Evolutionary conservation across 257 asterid species (phyloP).

Genomic region (Salvia hispanica): DNA sequence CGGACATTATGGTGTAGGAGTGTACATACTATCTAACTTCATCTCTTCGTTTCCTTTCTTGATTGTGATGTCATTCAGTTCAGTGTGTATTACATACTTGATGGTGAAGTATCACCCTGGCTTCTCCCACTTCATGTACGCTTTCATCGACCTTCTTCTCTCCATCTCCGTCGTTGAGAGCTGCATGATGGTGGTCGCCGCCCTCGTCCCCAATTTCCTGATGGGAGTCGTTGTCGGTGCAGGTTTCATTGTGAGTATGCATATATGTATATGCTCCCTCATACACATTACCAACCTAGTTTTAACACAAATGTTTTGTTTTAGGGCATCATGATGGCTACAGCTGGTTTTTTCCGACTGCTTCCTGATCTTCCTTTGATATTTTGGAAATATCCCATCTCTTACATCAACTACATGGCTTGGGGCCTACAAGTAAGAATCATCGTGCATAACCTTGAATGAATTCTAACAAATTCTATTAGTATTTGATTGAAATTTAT

Average conservation of each 20-base stretch:
- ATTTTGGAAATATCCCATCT: conserved; percentile 80
- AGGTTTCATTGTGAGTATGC: conserved; percentile 64
- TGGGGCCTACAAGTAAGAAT: conserved; percentile 70
- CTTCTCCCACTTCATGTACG: conserved; percentile 55
- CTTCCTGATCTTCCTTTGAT: conserved; percentile 68
- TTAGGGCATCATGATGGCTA: conserved; percentile 88
- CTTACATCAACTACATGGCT: conserved; percentile 82
- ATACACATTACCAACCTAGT: too few relatives aligned
- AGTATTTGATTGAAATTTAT: too few relatives aligned
- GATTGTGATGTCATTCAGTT: conserved; percentile 53
- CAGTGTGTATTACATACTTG: conserved; percentile 64
- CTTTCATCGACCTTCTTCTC: conserved; percentile 53
- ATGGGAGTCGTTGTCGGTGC: conserved; percentile 86
- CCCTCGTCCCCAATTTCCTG: conserved; percentile 85
- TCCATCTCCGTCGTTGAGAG: conserved; percentile 82
- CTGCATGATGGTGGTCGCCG: conserved; percentile 92
- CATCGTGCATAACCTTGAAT: too few relatives aligned
- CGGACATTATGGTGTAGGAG: conserved; percentile 85
- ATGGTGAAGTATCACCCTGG: conserved; percentile 76
- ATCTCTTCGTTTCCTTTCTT: conserved; percentile 81
- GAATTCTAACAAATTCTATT: too few relatives aligned
- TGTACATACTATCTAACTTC: conserved; percentile 70
- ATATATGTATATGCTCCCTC: too few relatives aligned
- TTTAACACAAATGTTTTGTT: neutral
- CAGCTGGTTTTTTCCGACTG: conserved; percentile 80